phyloP scores from a whole-genome alignment of 345 rosid genomes.

The Carallia brachiata region DNA sequence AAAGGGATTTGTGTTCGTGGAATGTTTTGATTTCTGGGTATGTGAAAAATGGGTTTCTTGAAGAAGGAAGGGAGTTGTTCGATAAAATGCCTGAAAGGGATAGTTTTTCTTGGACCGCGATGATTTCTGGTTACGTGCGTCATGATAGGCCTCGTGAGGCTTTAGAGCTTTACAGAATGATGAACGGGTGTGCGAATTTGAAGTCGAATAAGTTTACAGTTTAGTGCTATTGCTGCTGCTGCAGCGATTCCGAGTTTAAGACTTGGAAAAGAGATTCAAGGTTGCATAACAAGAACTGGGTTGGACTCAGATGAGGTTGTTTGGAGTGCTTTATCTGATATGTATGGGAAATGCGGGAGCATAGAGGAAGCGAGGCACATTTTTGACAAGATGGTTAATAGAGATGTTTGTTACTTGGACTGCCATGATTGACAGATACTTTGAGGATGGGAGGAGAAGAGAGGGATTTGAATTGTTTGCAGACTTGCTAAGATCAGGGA shows the following conservation, averaged over 20 bases:
- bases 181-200: constrained; percentile 38
- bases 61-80: constrained; percentile 59
- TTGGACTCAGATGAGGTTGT: constrained; percentile 84
- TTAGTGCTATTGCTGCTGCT: constrained; percentile 66
- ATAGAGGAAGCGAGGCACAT: constrained; percentile 64
- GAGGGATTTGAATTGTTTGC: constrained; percentile 68
- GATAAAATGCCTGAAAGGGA: constrained; percentile 75
- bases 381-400: constrained; percentile 57
- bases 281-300: constrained; percentile 56
- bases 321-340: constrained; percentile 82
- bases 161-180: constrained; percentile 45
- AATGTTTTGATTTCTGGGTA: constrained; percentile 68
- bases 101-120: constrained; percentile 85
- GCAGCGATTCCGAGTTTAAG: constrained; percentile 54
- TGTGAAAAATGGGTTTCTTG: constrained; percentile 46
- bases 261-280: constrained; percentile 78
- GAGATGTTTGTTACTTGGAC: constrained; percentile 91
- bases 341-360: constrained; percentile 90
- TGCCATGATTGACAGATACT: constrained; percentile 74
- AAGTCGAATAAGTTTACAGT: constrained; percentile 56
- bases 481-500: constrained; percentile 48
- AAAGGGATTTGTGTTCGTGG: constrained; percentile 78
- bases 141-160: constrained; percentile 54
- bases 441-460: constrained; percentile 54
- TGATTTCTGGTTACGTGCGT: constrained; percentile 72